These are phyloP conservation scores for Tylopilus sp. DNA, from an alignment of 1,284 basidiomycete species.

Conservation along the genomic window DNA sequence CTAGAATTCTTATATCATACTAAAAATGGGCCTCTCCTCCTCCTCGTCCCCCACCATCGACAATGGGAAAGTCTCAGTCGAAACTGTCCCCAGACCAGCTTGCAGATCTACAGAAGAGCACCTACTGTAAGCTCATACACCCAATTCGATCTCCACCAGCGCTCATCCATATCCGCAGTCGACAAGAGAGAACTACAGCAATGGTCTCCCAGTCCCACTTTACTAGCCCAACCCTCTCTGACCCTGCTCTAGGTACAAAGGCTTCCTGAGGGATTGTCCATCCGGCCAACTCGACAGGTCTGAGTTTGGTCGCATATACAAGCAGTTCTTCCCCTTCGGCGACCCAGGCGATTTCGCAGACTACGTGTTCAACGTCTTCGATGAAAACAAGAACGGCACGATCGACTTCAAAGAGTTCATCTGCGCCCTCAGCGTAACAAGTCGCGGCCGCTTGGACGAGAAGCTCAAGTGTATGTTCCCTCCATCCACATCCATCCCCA, in stretches of 20 bases:
- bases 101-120: constrained; percentile 95
- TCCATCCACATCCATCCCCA: constrained; percentile 18
- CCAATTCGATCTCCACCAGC: constrained; percentile 4
- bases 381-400: constrained; percentile 92
- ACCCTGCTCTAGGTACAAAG: constrained; percentile 79
- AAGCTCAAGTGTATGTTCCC: constrained; percentile 87
- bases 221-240: constrained; percentile 4
- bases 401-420: constrained; percentile 99
- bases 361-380: constrained; percentile 98
- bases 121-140: constrained; percentile 75
- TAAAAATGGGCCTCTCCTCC: constrained; percentile 33
- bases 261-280: constrained; percentile 98
- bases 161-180: constrained; percentile 52
- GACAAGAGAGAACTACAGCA: constrained; percentile 99
- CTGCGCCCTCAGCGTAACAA: constrained; percentile 93
- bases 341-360: constrained; percentile 97
- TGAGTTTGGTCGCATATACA: constrained; percentile 98
- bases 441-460: constrained; percentile 91
- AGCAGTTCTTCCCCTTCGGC: constrained; percentile 99
- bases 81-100: constrained; percentile 97
- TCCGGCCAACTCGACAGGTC: constrained; percentile 94
- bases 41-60: constrained; percentile 19
- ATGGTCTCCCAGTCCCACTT: constrained; percentile 57
- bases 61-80: constrained; percentile 95
- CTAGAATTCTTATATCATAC: constrained; percentile 34